These are phyloP conservation scores for Rossbeevera mucosa DNA, from an alignment of 768 basidiomycete species.

Conservation along the genomic window DNA sequence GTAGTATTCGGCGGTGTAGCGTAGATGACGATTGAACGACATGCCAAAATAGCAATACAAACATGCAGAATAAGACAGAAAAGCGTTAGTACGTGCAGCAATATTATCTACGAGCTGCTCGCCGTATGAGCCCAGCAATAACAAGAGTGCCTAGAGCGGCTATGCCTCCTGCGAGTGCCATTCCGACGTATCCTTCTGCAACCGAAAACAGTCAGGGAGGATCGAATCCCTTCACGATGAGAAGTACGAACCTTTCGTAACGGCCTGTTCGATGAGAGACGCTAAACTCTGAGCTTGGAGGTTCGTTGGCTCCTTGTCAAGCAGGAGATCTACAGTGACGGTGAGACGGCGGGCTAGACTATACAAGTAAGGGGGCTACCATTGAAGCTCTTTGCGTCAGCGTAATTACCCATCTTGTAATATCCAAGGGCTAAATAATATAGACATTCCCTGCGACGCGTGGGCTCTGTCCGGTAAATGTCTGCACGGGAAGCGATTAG, in stretches of 20 bases:
- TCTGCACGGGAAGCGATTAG: conserved; percentile 45
- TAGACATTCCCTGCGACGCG: conserved; percentile 86
- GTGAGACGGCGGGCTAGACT: conserved; percentile 1
- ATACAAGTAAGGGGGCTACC: conserved; percentile 45
- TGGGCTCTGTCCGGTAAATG: conserved; percentile 84
- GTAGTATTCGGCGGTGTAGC: conserved; percentile 7
- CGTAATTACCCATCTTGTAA: conserved; percentile 95
- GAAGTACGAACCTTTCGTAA: conserved; percentile 62
- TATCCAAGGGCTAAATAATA: conserved; percentile 96
- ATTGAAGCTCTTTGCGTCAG: conserved; percentile 89
- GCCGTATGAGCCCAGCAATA: conserved; percentile 77
- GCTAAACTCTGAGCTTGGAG: conserved; percentile 85
- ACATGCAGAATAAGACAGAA: conserved; percentile 9
- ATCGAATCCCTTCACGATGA: background rate
- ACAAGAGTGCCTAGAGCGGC: conserved; percentile 79
- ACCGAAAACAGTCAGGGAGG: background rate
- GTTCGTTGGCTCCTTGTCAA: conserved; percentile 91
- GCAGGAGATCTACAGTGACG: conserved; percentile 57
- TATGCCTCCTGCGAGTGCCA: conserved; percentile 90
- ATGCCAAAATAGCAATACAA: conserved; percentile 11
- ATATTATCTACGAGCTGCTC: conserved; percentile 53
- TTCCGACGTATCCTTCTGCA: conserved; percentile 95
- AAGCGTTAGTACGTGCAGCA: conserved; percentile 11
- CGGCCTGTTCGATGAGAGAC: conserved; percentile 80
- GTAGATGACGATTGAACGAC: conserved; percentile 10